Evolutionary conservation across 441 rosid genomes (phyloP).

Genomic region (Populus tomentosa): DNA sequence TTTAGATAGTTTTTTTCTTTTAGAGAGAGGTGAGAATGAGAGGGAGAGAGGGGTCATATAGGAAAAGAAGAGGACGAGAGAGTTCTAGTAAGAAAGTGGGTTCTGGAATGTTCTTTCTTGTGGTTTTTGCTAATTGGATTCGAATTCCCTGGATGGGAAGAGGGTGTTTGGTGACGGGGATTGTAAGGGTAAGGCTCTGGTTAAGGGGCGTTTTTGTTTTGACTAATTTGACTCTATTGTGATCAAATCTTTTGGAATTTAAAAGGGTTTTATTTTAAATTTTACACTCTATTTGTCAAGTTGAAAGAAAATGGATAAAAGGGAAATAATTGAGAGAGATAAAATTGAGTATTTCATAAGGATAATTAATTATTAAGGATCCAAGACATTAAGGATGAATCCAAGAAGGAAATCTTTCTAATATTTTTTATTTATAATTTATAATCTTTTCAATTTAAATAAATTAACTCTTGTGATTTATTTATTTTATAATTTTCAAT

Average conservation of each 20-base stretch:
- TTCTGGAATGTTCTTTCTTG: slow-evolving; percentile 48
- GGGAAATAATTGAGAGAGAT: too few species aligned
- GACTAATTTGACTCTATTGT: not conserved
- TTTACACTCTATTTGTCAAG: too few species aligned
- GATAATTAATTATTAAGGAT: too few species aligned
- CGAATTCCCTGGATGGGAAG: not conserved
- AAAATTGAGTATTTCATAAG: too few species aligned
- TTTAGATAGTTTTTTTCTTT: too few species aligned
- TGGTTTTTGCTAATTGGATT: not conserved
- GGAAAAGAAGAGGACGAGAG: slow-evolving; percentile 17
- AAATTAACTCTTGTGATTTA: too few species aligned
- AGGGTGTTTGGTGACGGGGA: slow-evolving; percentile 16
- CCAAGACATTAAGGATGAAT: too few species aligned
- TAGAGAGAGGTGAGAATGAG: not conserved
- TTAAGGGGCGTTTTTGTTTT: not conserved
- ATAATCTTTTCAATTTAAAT: too few species aligned
- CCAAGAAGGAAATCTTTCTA: too few species aligned
- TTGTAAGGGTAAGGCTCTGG: not conserved
- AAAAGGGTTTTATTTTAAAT: not conserved
- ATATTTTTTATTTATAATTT: too few species aligned
- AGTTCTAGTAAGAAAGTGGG: slow-evolving; percentile 13
- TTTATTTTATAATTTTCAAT: too few species aligned
- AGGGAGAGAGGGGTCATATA: slow-evolving; percentile 2
- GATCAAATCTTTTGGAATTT: not conserved
- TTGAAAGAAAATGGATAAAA: too few species aligned